phyloP scores from a whole-genome alignment of 257 asterid genomes.

The Solanum dulcamara region DNA sequence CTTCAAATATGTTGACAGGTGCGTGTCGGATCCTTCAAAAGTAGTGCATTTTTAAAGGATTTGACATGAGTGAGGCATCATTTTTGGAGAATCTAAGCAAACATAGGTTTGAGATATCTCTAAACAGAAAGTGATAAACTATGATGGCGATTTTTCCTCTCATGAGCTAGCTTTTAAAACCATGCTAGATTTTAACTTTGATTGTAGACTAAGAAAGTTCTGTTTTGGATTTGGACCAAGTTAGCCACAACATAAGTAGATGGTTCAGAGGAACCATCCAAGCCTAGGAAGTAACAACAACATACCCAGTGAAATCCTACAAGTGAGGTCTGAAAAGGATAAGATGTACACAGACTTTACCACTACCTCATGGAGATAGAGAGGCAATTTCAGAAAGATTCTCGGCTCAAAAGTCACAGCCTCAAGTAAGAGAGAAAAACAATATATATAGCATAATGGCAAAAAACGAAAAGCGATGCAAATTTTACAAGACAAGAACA shows the following conservation, averaged over 20 bases:
- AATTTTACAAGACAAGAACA: too few relatives aligned
- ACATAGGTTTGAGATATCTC: neutral
- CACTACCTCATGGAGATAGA: too few relatives aligned
- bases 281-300: too few relatives aligned
- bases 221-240: neutral
- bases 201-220: neutral
- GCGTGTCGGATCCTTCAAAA: neutral
- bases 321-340: too few relatives aligned
- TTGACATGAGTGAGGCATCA: neutral
- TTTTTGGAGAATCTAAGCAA: neutral
- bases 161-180: neutral
- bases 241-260: neutral
- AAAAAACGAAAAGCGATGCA: too few relatives aligned
- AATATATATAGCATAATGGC: too few relatives aligned
- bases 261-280: neutral
- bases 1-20: neutral
- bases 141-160: neutral
- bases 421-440: too few relatives aligned
- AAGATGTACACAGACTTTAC: too few relatives aligned
- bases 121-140: neutral
- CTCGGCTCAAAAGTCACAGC: too few relatives aligned
- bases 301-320: too few relatives aligned
- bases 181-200: neutral
- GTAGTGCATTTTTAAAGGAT: neutral
- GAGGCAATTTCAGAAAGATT: too few relatives aligned